These are phyloP conservation scores for Dryas drummondii DNA, from an alignment of 306 rosid genomes.

Conservation along the genomic window DNA sequence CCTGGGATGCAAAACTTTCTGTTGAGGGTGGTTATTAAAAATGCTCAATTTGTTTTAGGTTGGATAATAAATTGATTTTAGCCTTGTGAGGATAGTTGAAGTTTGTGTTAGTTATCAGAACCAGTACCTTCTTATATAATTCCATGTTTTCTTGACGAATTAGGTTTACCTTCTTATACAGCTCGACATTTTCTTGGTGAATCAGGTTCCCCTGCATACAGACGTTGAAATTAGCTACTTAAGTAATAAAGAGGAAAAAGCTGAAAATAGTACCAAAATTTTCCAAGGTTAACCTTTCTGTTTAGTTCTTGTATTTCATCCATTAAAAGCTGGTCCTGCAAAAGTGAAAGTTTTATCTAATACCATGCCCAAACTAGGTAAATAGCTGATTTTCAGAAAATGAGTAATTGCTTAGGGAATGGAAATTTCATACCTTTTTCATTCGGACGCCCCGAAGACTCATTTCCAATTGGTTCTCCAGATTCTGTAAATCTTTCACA, in stretches of 20 bases:
- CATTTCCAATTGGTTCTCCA: constrained; percentile 79
- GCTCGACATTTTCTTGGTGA: constrained; percentile 74
- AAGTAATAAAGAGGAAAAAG: constrained; percentile 4
- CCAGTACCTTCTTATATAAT: constrained; percentile 51
- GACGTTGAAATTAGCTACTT: constrained; percentile 7
- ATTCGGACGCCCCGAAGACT: constrained; percentile 77
- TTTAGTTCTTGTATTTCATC: constrained; percentile 83
- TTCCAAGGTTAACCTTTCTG: constrained; percentile 64
- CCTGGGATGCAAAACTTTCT: constrained; percentile 52
- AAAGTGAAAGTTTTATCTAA: constrained; percentile 11
- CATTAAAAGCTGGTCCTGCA: constrained; percentile 71
- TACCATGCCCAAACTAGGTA: not conserved
- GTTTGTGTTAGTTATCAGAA: constrained; percentile 26
- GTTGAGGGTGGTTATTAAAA: constrained; percentile 40
- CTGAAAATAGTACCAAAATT: constrained; percentile 21
- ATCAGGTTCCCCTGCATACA: constrained; percentile 68
- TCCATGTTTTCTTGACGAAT: constrained; percentile 64
- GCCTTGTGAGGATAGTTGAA: constrained; percentile 24
- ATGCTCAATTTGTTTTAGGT: constrained; percentile 8
- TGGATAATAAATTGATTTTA: constrained; percentile 6
- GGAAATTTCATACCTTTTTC: constrained; percentile 52
- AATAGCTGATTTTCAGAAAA: constrained; percentile 10
- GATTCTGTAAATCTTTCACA: constrained; percentile 58
- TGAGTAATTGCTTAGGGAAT: constrained; percentile 4
- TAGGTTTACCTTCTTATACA: constrained; percentile 70